These are phyloP conservation scores for Saccharomyces hybrid DNA, from an alignment of 1,139 yeast genomes.

Conservation along the genomic window DNA sequence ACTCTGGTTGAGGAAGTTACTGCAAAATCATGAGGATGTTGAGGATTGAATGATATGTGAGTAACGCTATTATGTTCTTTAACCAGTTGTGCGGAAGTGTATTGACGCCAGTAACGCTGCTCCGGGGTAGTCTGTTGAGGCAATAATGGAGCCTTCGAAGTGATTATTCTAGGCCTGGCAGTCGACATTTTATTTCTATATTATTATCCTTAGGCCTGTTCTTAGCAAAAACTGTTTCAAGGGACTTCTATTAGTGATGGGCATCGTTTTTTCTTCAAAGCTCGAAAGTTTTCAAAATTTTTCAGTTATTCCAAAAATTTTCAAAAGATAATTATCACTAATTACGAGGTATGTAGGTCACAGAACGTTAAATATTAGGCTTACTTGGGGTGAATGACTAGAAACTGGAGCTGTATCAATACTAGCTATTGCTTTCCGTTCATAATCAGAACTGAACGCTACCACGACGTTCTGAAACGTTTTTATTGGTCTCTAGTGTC, in stretches of 20 bases:
- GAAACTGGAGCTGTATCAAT: not conserved
- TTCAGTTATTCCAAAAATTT: slow-evolving; percentile 4
- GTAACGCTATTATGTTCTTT: slow-evolving; percentile 91
- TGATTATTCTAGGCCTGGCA: slow-evolving; percentile 57
- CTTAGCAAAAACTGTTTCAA: not conserved
- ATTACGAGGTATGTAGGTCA: not conserved
- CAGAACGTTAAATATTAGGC: not conserved
- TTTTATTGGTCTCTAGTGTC: not conserved
- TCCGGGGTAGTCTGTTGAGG: slow-evolving; percentile 90
- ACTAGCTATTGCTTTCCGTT: not conserved
- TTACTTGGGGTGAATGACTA: not conserved
- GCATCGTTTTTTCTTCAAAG: not conserved
- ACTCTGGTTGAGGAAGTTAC: slow-evolving; percentile 88
- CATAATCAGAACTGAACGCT: not conserved
- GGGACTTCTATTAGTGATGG: not conserved
- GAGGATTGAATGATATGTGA: slow-evolving; percentile 82
- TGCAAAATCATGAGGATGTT: slow-evolving; percentile 85
- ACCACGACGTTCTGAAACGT: not conserved
- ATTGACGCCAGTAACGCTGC: slow-evolving; percentile 87
- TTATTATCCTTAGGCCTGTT: not conserved
- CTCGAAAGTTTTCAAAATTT: not conserved
- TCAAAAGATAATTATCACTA: not conserved
- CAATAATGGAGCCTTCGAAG: slow-evolving; percentile 63
- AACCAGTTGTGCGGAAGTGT: slow-evolving; percentile 69
- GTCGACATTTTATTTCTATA: slow-evolving; percentile 32